Evolutionary conservation across 2,329 filamentous ascomycete genomes (phyloP).

Genomic region (Microdochium nivale): DNA sequence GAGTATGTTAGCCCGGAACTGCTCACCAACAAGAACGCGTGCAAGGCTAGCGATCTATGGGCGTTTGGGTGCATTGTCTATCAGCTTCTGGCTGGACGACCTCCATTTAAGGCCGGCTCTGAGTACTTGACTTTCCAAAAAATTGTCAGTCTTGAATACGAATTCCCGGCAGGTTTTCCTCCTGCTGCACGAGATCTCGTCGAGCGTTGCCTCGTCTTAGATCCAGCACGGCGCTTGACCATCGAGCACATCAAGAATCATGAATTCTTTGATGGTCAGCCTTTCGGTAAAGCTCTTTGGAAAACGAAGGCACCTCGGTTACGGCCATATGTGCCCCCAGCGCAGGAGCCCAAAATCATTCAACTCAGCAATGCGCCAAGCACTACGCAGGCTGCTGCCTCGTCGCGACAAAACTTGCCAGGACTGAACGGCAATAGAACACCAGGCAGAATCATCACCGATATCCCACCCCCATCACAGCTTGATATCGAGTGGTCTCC

Average conservation of each 20-base stretch:
- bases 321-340: slow-evolving; percentile 71
- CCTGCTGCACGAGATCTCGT: slow-evolving; percentile 79
- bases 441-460: slow-evolving; percentile 79
- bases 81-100: slow-evolving; percentile 88
- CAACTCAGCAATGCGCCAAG: slow-evolving; percentile 55
- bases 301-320: slow-evolving; percentile 80
- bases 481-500: slow-evolving; percentile 98
- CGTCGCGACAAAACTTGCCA: slow-evolving; percentile 20
- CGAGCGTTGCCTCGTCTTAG: slow-evolving; percentile 81
- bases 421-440: slow-evolving; percentile 39
- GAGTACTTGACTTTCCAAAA: slow-evolving; percentile 98
- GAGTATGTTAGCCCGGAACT: slow-evolving; percentile 98
- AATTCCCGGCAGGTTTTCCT: slow-evolving; percentile 85
- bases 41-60: slow-evolving; percentile 97
- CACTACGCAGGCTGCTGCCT: slow-evolving; percentile 15
- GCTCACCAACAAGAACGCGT: slow-evolving; percentile 92
- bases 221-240: slow-evolving; percentile 74
- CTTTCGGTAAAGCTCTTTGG: slow-evolving; percentile 81
- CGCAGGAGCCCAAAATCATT: slow-evolving; percentile 65
- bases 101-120: slow-evolving; percentile 91
- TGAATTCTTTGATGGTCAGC: slow-evolving; percentile 83
- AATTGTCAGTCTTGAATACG: slow-evolving; percentile 89
- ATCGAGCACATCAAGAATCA: slow-evolving; percentile 97
- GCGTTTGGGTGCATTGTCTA: slow-evolving; percentile 98
- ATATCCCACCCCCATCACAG: slow-evolving; percentile 91